A percentile compares a stretch with the other conserved stretches of the same genome.
Conservation (phyloP, 106 monocot genomes). For the Allium fistulosum region DNA sequence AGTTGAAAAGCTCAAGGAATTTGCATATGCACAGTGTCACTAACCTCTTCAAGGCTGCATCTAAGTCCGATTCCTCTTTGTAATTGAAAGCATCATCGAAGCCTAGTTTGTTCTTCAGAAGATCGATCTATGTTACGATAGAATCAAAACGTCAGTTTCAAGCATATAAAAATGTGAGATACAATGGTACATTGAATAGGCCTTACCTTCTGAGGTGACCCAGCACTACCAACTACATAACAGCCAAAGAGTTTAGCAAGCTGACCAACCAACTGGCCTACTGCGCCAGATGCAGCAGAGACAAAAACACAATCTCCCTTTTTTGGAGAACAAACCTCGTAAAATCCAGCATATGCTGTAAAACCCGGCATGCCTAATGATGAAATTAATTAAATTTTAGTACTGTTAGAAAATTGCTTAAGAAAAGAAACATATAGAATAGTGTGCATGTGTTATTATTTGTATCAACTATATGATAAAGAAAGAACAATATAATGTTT, state of each 20-base stretch:
- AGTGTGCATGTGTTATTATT: not conserved
- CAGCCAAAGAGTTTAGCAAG: constrained; percentile 77
- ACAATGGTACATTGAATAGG: not conserved
- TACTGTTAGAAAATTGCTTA: too few relatives aligned
- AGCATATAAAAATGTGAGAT: too few relatives aligned
- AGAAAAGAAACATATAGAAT: not conserved
- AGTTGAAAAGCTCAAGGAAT: too few relatives aligned
- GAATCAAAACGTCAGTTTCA: too few relatives aligned
- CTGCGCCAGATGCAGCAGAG: constrained; percentile 85
- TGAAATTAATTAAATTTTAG: too few relatives aligned
- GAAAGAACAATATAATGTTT: too few relatives aligned
- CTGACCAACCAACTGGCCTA: constrained; percentile 80
- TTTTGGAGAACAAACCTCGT: constrained; percentile 71
- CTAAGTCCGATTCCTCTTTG: constrained; percentile 64
- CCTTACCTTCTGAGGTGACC: constrained; percentile 52
- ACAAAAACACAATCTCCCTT: constrained; percentile 65
- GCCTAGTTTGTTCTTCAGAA: constrained; percentile 61
- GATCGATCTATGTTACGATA: constrained; percentile 36
- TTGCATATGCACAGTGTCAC: not conserved
- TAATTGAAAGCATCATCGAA: constrained; percentile 94
- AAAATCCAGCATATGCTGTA: constrained; percentile 74
- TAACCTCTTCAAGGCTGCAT: constrained; percentile 52
- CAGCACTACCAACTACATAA: constrained; percentile 77
- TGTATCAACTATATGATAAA: too few relatives aligned
- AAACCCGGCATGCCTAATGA: constrained; percentile 76